These are phyloP conservation scores for Gaultheria prostrata DNA, from an alignment of 148 eudicot genomes.

Conservation along the genomic window DNA sequence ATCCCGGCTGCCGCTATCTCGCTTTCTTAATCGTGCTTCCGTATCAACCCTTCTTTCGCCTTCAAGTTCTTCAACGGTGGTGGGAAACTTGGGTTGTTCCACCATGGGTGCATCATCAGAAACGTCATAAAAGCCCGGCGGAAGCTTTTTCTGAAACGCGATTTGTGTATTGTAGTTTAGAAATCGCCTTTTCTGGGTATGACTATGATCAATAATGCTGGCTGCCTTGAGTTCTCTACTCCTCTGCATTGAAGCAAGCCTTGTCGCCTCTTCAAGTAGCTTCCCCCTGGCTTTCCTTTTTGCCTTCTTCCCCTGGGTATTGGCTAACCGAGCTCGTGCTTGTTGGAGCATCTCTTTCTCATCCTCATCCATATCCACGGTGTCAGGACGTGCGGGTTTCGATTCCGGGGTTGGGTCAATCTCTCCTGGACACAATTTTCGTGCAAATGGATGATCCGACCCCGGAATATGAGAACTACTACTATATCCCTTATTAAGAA, in stretches of 20 bases:
- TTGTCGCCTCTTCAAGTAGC: slow-evolving; percentile 96
- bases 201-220: no score
- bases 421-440: slow-evolving; percentile 89
- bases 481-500: slow-evolving; percentile 83
- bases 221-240: slow-evolving; percentile 96
- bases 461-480: no score
- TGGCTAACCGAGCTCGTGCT: slow-evolving; percentile 89
- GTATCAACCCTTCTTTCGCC: slow-evolving; percentile 85
- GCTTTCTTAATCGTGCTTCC: slow-evolving; percentile 90
- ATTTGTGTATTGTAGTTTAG: no score
- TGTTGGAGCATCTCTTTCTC: slow-evolving; percentile 99
- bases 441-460: slow-evolving; percentile 25
- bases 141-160: slow-evolving; percentile 88
- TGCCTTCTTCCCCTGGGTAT: slow-evolving; percentile 91
- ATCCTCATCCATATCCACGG: slow-evolving; percentile 99
- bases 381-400: slow-evolving; percentile 95
- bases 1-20: slow-evolving; percentile 81
- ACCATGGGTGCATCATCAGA: slow-evolving; percentile 65
- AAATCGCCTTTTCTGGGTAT: no score
- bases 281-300: slow-evolving; percentile 94
- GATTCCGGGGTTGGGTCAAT: slow-evolving; percentile 96
- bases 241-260: slow-evolving; percentile 96
- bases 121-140: slow-evolving; percentile 85
- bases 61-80: slow-evolving; percentile 89
- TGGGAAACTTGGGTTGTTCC: slow-evolving; percentile 76